These are phyloP conservation scores for Trichoderma oligosporum DNA, from an alignment of 2,329 filamentous ascomycete species.

Conservation along the genomic window DNA sequence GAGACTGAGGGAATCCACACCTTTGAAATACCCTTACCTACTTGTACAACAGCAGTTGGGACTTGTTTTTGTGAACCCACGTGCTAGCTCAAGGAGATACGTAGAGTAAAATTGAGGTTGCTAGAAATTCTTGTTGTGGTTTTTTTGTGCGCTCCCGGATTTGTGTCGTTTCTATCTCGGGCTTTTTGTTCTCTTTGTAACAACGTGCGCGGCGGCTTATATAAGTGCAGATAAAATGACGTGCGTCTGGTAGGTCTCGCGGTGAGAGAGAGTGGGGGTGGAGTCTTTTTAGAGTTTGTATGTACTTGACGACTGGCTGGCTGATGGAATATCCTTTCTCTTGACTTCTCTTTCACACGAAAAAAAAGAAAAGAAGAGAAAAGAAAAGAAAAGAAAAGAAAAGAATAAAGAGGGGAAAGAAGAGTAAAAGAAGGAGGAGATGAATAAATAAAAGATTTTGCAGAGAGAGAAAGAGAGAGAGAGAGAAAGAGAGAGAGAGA, in stretches of 20 bases:
- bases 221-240: slow-evolving; percentile 16
- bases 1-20: slow-evolving; percentile 1
- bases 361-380: background rate
- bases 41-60: slow-evolving; percentile 2
- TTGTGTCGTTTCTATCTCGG: background rate
- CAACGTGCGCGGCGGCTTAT: slow-evolving; percentile 12
- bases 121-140: background rate
- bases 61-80: slow-evolving; percentile 11
- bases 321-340: too few species aligned
- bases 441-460: background rate
- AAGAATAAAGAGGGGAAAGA: background rate
- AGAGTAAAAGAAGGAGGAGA: too few species aligned
- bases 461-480: background rate
- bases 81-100: slow-evolving; percentile 5
- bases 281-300: slow-evolving; percentile 4
- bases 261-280: slow-evolving; percentile 15
- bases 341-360: background rate
- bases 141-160: background rate
- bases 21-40: too few species aligned
- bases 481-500: too few species aligned
- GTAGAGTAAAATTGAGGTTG: background rate
- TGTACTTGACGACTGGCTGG: too few species aligned
- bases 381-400: background rate
- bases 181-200: background rate
- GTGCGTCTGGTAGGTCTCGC: slow-evolving; percentile 17